Percentiles rank a stretch among this genome's conserved stretches.
phyloP scores from a whole-genome alignment of 73 alveolate genomes.

The Diophrys appendiculata region DNA sequence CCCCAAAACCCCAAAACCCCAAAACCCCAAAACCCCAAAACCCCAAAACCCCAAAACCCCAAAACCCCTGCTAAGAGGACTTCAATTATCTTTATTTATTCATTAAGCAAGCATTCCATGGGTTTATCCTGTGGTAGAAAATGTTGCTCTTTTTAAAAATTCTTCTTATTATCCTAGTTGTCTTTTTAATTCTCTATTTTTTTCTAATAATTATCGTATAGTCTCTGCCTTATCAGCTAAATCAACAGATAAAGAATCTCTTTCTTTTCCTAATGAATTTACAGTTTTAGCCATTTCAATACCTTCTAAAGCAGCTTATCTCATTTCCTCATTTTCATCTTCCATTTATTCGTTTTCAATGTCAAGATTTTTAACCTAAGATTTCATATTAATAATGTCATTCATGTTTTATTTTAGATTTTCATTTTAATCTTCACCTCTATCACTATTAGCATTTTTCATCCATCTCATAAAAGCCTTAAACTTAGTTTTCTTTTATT shows the following conservation, averaged over 20 bases:
- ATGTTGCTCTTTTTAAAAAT: too few species aligned
- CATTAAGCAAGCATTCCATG: too few species aligned
- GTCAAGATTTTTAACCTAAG: constrained; percentile 27
- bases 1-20: too few species aligned
- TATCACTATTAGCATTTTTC: neutral
- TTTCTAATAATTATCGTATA: constrained; percentile 54
- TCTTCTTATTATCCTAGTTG: too few species aligned
- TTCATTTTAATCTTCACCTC: constrained; percentile 8
- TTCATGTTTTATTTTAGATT: neutral
- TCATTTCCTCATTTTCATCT: constrained; percentile 57
- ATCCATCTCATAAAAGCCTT: constrained; percentile 25
- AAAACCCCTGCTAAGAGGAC: too few species aligned
- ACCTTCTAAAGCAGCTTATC: constrained; percentile 63
- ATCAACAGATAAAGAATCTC: constrained; percentile 62
- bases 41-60: too few species aligned
- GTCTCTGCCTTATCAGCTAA: constrained; percentile 63
- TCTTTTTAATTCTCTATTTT: constrained; percentile 36
- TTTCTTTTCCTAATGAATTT: constrained; percentile 31
- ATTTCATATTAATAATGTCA: constrained; percentile 14
- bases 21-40: too few species aligned
- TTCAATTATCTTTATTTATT: too few species aligned
- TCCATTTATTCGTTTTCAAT: constrained; percentile 31
- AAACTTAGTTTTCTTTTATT: neutral
- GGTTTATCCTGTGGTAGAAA: too few species aligned
- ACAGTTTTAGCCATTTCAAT: constrained; percentile 62